A percentile compares a stretch with the other conserved stretches of the same genome.
phyloP scores from a whole-genome alignment of 768 basidiomycete genomes.

The Pisolithus marmoratus region DNA sequence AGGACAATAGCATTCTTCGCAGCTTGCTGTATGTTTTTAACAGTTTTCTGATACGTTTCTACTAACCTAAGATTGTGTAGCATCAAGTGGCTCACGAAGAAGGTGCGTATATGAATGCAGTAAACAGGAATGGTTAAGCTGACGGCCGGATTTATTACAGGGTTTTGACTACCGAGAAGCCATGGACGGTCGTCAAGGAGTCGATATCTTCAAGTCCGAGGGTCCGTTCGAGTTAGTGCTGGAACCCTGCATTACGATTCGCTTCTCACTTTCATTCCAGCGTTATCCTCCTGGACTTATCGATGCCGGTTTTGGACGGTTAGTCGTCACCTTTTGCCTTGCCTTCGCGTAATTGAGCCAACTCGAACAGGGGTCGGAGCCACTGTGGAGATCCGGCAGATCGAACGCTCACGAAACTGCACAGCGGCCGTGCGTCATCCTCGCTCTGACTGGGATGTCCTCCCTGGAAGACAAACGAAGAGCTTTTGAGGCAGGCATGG shows the following conservation, averaged over 20 bases:
- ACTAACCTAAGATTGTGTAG: constrained; percentile 22
- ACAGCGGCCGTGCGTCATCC: constrained; percentile 46
- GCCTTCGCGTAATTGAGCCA: not conserved
- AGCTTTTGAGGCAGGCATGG: constrained; percentile 90
- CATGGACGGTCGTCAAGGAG: constrained; percentile 80
- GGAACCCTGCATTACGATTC: not conserved
- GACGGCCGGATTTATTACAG: constrained; percentile 24
- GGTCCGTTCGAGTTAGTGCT: constrained; percentile 80
- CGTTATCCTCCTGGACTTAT: constrained; percentile 81
- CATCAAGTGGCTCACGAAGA: constrained; percentile 63
- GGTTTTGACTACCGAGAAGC: constrained; percentile 76
- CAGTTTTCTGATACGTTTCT: constrained; percentile 2
- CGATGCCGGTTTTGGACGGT: constrained; percentile 94
- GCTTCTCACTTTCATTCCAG: constrained; percentile 34
- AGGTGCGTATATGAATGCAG: constrained; percentile 22
- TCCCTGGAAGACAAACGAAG: constrained; percentile 87
- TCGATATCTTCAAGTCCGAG: constrained; percentile 62
- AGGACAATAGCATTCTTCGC: constrained; percentile 85
- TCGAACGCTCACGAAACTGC: constrained; percentile 47
- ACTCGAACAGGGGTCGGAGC: constrained; percentile 63
- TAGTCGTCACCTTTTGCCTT: constrained; percentile 9
- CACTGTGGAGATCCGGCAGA: constrained; percentile 71
- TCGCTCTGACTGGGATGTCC: constrained; percentile 92
- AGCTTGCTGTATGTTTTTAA: constrained; percentile 62
- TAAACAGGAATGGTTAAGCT: not conserved